Evolutionary conservation across 192 early-diverging fungal genomes (phyloP).

Genomic region (Gaertneriomyces semiglobifer): DNA sequence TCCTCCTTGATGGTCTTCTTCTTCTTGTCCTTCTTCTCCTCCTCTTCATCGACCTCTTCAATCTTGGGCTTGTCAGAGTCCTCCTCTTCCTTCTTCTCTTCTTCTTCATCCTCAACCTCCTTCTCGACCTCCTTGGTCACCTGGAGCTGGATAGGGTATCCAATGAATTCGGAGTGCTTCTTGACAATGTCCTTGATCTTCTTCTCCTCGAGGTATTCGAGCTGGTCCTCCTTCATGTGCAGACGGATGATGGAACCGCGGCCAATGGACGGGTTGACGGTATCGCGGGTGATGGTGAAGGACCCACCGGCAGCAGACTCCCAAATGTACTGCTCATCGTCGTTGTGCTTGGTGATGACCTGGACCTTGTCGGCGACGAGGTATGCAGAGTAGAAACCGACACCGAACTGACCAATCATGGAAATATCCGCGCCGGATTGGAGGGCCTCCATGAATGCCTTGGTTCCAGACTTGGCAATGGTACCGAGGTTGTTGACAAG

Average conservation of each 20-base stretch:
- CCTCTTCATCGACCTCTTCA: slow-evolving; percentile 71
- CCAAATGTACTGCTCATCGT: slow-evolving; percentile 96
- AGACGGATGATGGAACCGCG: slow-evolving; percentile 95
- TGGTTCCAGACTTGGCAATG: slow-evolving; percentile 99
- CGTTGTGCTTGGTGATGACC: slow-evolving; percentile 95
- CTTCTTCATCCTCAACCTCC: slow-evolving; percentile 93
- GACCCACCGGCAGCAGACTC: slow-evolving; percentile 84
- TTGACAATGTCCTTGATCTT: slow-evolving; percentile 99
- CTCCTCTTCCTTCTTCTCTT: slow-evolving; percentile 62
- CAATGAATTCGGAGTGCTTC: slow-evolving; percentile 99
- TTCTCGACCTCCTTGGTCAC: slow-evolving; percentile 97
- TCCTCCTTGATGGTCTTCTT: slow-evolving; percentile 83
- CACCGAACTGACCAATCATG: slow-evolving; percentile 99
- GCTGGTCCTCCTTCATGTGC: slow-evolving; percentile 97
- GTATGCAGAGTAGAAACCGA: slow-evolving; percentile 99
- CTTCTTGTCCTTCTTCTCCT: slow-evolving; percentile 69
- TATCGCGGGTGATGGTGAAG: slow-evolving; percentile 94
- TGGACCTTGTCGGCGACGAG: slow-evolving; percentile 97
- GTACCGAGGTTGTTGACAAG: slow-evolving; percentile 98
- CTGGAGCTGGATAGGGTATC: slow-evolving; percentile 95
- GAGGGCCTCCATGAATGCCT: slow-evolving; percentile 99
- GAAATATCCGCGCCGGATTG: slow-evolving; percentile 94
- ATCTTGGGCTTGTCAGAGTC: slow-evolving; percentile 51
- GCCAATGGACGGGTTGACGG: slow-evolving; percentile 81
- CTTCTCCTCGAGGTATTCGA: slow-evolving; percentile 98